Percentiles rank a stretch among this genome's conserved stretches.
Evolutionary conservation across 345 rosid species (phyloP).

Genomic region (Theobroma cacao): DNA sequence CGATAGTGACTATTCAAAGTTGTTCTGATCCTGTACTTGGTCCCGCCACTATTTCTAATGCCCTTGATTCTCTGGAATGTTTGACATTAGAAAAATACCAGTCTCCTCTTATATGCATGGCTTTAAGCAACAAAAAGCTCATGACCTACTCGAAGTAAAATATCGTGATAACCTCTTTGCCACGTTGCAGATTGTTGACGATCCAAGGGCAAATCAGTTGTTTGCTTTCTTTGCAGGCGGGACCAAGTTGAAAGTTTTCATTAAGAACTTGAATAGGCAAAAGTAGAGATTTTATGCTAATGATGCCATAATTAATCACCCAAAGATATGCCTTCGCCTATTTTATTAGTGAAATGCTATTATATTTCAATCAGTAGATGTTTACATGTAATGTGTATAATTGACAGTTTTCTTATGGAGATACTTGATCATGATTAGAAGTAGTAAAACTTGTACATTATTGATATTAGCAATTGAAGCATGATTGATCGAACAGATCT

Average conservation of each 20-base stretch:
- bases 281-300: neutral
- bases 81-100: neutral
- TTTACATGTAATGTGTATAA: neutral
- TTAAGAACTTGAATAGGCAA: constrained; percentile 1
- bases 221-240: neutral
- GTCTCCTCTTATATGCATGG: neutral
- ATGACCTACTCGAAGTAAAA: neutral
- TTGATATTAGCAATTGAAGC: neutral
- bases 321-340: neutral
- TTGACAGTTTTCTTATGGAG: neutral
- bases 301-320: neutral
- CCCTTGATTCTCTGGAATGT: neutral
- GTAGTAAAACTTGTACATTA: neutral
- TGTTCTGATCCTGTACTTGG: neutral
- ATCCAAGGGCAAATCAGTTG: neutral
- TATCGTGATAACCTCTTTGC: neutral
- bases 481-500: neutral
- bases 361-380: constrained; percentile 1
- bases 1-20: neutral
- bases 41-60: no score
- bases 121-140: neutral
- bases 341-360: neutral
- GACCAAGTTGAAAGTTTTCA: neutral
- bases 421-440: neutral
- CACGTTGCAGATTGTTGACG: neutral